phyloP scores from a whole-genome alignment of 768 basidiomycete genomes.

The Melanogaster broomeanus region DNA sequence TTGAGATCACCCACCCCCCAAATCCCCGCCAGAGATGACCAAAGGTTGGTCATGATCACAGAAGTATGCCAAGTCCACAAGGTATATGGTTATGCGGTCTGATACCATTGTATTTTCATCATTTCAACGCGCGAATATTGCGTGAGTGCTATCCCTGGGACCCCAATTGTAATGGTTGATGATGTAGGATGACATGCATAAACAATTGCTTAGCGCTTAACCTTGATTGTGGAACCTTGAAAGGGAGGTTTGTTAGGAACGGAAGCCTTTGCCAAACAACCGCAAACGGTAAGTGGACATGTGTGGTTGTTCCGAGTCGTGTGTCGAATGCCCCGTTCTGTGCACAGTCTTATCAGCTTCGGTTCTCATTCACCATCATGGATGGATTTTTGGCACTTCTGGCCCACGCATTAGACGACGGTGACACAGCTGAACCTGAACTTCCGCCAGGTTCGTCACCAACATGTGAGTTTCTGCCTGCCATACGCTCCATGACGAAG shows the following conservation, averaged over 20 bases:
- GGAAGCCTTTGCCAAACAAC: slow-evolving; percentile 21
- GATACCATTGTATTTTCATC: too few relatives aligned
- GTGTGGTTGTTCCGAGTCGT: not conserved
- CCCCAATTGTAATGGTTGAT: too few relatives aligned
- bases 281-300: slow-evolving; percentile 16
- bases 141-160: too few relatives aligned
- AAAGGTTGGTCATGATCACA: too few relatives aligned
- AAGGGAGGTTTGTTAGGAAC: slow-evolving; percentile 20
- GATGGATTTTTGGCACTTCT: slow-evolving; percentile 13
- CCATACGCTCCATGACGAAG: not conserved
- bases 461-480: slow-evolving; percentile 45
- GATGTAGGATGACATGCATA: not conserved
- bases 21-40: too few relatives aligned
- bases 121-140: too few relatives aligned
- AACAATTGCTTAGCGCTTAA: too few relatives aligned
- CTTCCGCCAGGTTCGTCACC: slow-evolving; percentile 67
- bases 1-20: too few relatives aligned
- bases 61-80: too few relatives aligned
- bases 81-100: too few relatives aligned
- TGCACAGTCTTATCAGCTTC: not conserved
- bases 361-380: slow-evolving; percentile 12
- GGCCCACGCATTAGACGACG: slow-evolving; percentile 29
- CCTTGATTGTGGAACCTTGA: too few relatives aligned
- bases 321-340: not conserved
- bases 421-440: slow-evolving; percentile 40